phyloP scores from a whole-genome alignment of 768 basidiomycete genomes.

The Artomyces pyxidatus region DNA sequence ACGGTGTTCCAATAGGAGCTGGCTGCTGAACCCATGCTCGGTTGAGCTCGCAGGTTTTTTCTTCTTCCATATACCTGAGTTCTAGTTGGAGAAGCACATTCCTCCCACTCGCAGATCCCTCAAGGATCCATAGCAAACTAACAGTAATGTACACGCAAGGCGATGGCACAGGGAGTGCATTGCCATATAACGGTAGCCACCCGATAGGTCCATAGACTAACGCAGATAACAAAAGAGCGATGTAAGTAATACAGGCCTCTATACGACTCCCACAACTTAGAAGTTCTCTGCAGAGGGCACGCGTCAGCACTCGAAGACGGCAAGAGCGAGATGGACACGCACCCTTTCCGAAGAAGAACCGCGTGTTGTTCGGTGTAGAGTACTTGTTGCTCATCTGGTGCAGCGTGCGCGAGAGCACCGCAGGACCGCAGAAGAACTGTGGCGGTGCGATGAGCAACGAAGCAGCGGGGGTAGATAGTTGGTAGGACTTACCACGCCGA shows the following conservation, averaged over 20 bases:
- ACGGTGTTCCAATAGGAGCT: no score
- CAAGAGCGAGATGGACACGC: slow-evolving; percentile 16
- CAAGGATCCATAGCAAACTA: neutral
- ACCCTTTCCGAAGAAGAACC: slow-evolving; percentile 92
- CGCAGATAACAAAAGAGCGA: neutral
- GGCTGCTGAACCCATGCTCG: no score
- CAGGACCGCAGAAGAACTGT: slow-evolving; percentile 82
- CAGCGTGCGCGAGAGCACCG: slow-evolving; percentile 58
- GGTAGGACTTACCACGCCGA: slow-evolving; percentile 59
- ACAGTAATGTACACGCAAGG: neutral
- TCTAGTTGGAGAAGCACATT: no score
- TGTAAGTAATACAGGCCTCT: neutral
- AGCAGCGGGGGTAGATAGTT: neutral
- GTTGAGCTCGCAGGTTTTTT: no score
- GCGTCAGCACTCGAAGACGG: neutral
- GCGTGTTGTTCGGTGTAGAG: slow-evolving; percentile 65
- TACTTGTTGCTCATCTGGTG: slow-evolving; percentile 83
- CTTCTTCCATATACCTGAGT: no score
- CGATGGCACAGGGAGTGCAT: no score
- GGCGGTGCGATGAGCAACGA: neutral
- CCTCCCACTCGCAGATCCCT: neutral
- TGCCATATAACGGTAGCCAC: no score
- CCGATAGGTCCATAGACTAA: neutral
- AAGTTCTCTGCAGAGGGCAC: slow-evolving; percentile 16
- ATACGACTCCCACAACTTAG: neutral